These are phyloP conservation scores for Globisporangium iwayamae DNA, from an alignment of 352 stramenopile genomes.

Conservation along the genomic window DNA sequence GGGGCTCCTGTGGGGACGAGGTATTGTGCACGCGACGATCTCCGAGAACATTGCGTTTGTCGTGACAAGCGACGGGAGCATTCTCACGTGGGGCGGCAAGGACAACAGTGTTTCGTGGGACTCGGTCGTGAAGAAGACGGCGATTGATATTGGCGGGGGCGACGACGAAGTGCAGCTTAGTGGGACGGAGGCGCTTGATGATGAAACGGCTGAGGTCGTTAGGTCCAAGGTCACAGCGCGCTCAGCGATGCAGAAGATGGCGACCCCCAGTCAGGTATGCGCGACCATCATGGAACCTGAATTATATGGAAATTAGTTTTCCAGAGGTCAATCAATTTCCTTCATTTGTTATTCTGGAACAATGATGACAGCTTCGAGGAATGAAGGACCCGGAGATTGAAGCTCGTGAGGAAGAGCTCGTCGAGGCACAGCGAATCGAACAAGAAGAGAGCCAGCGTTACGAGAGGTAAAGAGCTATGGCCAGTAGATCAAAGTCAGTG, in stretches of 20 bases:
- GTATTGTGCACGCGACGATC: conserved; percentile 72
- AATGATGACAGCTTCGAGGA: conserved; percentile 27
- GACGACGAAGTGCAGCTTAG: conserved; percentile 11
- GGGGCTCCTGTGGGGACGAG: conserved; percentile 86
- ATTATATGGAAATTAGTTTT: not conserved
- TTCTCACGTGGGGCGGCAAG: conserved; percentile 90
- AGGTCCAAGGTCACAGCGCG: conserved; percentile 37
- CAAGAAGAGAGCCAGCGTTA: conserved; percentile 52
- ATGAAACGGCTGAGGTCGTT: not conserved
- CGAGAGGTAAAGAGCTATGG: conserved; percentile 28
- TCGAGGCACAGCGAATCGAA: conserved; percentile 43
- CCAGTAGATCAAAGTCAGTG: no score
- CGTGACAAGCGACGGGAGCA: conserved; percentile 68
- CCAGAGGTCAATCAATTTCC: not conserved
- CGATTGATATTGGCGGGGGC: not conserved
- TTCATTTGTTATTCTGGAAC: not conserved
- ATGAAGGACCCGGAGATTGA: conserved; percentile 44
- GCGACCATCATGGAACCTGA: not conserved
- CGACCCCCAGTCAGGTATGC: conserved; percentile 30
- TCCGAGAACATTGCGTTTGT: conserved; percentile 87
- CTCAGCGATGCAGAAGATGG: conserved; percentile 57
- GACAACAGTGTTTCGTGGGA: conserved; percentile 37
- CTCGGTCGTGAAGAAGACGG: conserved; percentile 21
- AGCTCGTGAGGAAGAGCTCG: conserved; percentile 38
- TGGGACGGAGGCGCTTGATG: not conserved